Evolutionary conservation across 23 red algal genomes (phyloP), one percentile per base, ranked within the genome.

Genomic region (Gracilariopsis chorda): DNA sequence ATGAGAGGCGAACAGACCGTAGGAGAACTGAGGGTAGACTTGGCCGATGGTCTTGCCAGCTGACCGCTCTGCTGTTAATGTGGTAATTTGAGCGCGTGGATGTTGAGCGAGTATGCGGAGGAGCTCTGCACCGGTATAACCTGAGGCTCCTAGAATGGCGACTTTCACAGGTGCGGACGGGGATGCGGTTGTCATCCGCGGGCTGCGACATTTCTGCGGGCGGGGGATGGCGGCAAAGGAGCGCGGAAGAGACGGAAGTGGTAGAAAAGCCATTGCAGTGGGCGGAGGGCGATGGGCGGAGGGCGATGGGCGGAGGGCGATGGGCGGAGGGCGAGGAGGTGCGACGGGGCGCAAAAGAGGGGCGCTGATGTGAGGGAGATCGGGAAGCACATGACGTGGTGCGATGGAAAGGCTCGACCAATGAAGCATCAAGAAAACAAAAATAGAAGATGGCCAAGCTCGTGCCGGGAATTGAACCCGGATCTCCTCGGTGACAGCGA

Each of bases 121-220:
- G 3, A 98, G 68, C 80, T 98, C 96, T 23, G 83, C 88, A 33
- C 96, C 96, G 1, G 96, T 98, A 58, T 98, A 98, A 7, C 96
- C 96, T n/a, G 79, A 77, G 28, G 96, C 96, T 14, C 96, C 96
- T 4, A 98, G 86, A 45, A 98, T 95, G 25, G 72, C 96, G n/a
- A 98, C 96, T 56, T 71, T 57, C 5, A 90, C 56, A 34, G 64
- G 57, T 21, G 76, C 8, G 41, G 77, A 6, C 51, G 46, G 10
- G 45, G 72, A 6, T 37, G 72, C 72, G 13, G 13, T 53, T 52
- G 62, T 68, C 62, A 68, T 68, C 33, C 62, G 32, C 17, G 62
- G 62, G 33, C 21, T 68, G 62, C 20, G 7, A 7, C 33, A 68
- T 2, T 39, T 14, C 1, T 30, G 24, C 2, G 3, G 12, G 3